Percentiles rank a stretch among this genome's conserved stretches.
Evolutionary conservation across 352 stramenopile species (phyloP).

Genomic region (Blastocystis hominis): DNA sequence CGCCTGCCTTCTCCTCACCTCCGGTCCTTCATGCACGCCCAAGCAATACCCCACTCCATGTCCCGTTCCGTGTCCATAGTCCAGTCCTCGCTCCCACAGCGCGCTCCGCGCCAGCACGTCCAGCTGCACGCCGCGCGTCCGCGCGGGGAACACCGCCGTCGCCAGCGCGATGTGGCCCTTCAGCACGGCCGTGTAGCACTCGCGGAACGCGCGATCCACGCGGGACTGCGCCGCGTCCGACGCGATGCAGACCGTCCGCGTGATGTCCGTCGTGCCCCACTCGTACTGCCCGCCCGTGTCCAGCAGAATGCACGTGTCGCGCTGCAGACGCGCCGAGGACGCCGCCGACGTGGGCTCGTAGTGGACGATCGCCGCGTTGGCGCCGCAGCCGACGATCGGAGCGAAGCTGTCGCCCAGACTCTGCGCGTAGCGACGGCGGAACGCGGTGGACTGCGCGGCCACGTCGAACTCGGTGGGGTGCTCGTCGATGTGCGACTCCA

Average conservation of each 20-base stretch:
- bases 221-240: background rate
- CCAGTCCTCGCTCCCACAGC: conserved; percentile 83
- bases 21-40: conserved; percentile 86
- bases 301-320: conserved; percentile 87
- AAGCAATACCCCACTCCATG: conserved; percentile 89
- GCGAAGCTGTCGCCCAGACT: conserved; percentile 87
- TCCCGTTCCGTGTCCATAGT: conserved; percentile 92
- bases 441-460: conserved; percentile 77
- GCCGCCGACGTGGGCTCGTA: conserved; percentile 72
- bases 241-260: conserved; percentile 82
- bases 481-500: conserved; percentile 62
- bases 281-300: conserved; percentile 94
- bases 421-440: conserved; percentile 70
- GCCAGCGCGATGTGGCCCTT: conserved; percentile 91
- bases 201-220: background rate
- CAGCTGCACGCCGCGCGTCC: conserved; percentile 65
- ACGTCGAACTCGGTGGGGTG: conserved; percentile 72
- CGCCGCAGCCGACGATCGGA: conserved; percentile 86
- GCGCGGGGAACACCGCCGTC: conserved; percentile 73
- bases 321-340: conserved; percentile 75
- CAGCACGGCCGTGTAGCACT: conserved; percentile 84
- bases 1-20: conserved; percentile 54
- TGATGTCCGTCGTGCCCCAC: conserved; percentile 93
- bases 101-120: conserved; percentile 86
- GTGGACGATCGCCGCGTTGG: conserved; percentile 82